Percentiles rank a stretch among this genome's conserved stretches.
phyloP scores from a whole-genome alignment of 106 monocot species.

The Gastrodia elata region DNA sequence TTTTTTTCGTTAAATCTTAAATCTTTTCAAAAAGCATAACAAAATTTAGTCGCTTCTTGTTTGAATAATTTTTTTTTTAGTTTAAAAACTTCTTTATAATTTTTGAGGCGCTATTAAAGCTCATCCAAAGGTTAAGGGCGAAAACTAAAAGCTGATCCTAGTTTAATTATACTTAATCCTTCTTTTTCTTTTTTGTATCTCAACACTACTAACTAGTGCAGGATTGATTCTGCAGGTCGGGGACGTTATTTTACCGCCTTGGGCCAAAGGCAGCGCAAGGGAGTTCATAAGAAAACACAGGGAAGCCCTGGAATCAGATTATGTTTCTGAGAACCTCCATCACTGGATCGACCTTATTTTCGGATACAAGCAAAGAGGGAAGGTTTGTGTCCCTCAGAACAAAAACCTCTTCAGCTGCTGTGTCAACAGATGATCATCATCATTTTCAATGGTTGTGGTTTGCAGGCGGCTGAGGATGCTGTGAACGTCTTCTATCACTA shows the following conservation, averaged over 20 bases:
- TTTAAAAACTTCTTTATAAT: too few species aligned
- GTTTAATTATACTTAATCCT: too few species aligned
- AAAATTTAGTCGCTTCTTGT: too few species aligned
- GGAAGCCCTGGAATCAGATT: constrained; percentile 95
- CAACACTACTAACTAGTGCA: not conserved
- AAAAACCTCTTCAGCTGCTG: too few species aligned
- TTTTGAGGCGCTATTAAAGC: too few species aligned
- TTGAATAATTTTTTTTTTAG: too few species aligned
- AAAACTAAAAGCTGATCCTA: too few species aligned
- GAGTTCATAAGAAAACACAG: constrained; percentile 96
- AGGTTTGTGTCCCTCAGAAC: constrained; percentile 38
- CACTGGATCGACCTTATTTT: constrained; percentile 99
- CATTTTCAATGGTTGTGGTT: constrained; percentile 29
- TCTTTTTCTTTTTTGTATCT: not conserved
- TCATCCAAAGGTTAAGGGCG: too few species aligned
- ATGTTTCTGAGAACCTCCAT: constrained; percentile 97
- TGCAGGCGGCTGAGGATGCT: constrained; percentile 93
- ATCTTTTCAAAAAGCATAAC: too few species aligned
- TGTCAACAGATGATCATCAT: too few species aligned
- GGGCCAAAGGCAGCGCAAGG: constrained; percentile 85
- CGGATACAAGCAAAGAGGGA: constrained; percentile 93
- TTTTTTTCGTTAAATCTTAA: too few species aligned
- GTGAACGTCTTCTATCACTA: constrained; percentile 98
- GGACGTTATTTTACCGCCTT: constrained; percentile 86
- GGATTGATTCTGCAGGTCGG: constrained; percentile 44